Percentiles rank a stretch among this genome's conserved stretches.
Conservation (phyloP, 2,329 filamentous ascomycete species). For the Aspergillus quadricinctus region DNA sequence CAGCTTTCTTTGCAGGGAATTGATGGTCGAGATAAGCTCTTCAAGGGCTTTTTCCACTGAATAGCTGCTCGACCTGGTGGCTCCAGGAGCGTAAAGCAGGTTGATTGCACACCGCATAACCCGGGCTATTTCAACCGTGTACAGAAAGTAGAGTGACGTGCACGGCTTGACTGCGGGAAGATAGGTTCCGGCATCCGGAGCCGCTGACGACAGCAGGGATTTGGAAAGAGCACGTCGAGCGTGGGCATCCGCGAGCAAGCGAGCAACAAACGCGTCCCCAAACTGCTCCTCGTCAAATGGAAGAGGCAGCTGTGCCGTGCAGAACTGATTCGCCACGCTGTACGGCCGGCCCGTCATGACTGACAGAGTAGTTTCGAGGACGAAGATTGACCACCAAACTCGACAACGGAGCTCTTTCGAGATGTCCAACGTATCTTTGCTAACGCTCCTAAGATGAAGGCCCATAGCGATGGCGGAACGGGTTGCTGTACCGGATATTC, state of each 20-base stretch:
- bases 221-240: background rate
- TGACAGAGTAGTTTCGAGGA: slow-evolving; percentile 35
- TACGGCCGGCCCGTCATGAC: slow-evolving; percentile 38
- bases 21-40: background rate
- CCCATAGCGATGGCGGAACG: slow-evolving; percentile 37
- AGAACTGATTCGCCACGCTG: slow-evolving; percentile 26
- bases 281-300: slow-evolving; percentile 29
- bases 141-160: background rate
- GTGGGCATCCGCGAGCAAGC: background rate
- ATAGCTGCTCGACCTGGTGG: background rate
- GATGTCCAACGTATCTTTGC: slow-evolving; percentile 25
- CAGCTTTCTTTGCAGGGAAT: background rate
- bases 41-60: background rate
- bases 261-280: slow-evolving; percentile 13
- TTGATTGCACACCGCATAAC: background rate
- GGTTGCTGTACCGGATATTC: slow-evolving; percentile 33
- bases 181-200: background rate
- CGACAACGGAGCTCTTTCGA: slow-evolving; percentile 39
- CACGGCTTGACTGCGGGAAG: background rate
- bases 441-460: slow-evolving; percentile 37
- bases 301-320: slow-evolving; percentile 27
- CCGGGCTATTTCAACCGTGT: background rate
- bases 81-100: background rate
- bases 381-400: slow-evolving; percentile 40
- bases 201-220: background rate